Conservation (phyloP, 768 basidiomycete genomes). For the Leccinum subtestaceum region DNA sequence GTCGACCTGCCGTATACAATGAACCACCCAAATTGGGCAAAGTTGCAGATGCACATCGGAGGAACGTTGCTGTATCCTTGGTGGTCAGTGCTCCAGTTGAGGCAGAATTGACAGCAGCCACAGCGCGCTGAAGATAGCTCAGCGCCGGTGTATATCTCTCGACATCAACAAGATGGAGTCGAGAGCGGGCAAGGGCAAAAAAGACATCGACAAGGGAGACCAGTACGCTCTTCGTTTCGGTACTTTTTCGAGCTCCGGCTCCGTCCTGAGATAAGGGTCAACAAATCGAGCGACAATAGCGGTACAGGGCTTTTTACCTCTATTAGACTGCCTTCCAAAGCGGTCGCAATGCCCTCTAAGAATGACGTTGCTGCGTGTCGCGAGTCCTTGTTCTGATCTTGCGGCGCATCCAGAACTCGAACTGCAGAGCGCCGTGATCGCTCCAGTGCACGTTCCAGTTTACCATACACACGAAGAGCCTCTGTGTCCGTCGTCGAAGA, state of each 20-base stretch:
- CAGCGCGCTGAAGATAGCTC: constrained; percentile 46
- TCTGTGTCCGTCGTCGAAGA: constrained; percentile 10
- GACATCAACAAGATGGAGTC: constrained; percentile 39
- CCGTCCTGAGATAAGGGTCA: constrained; percentile 5
- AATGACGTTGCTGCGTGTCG: constrained; percentile 26
- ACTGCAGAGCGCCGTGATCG: constrained; percentile 50
- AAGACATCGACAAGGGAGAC: constrained; percentile 53
- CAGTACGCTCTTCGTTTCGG: constrained; percentile 34
- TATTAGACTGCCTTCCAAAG: constrained; percentile 31
- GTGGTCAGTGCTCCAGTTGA: constrained; percentile 7
- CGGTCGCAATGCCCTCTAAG: constrained; percentile 35
- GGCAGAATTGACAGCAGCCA: constrained; percentile 21
- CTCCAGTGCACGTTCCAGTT: constrained; percentile 62
- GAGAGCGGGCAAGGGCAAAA: constrained; percentile 50
- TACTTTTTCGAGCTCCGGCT: background rate
- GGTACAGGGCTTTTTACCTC: constrained; percentile 8
- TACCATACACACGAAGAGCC: constrained; percentile 40
- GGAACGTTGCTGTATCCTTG: constrained; percentile 45
- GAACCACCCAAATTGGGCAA: constrained; percentile 66
- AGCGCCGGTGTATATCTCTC: constrained; percentile 47
- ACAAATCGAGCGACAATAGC: background rate
- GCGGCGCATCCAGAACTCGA: constrained; percentile 42
- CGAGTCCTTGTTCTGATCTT: constrained; percentile 8
- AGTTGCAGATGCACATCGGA: constrained; percentile 69
- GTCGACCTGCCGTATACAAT: constrained; percentile 63